Evolutionary conservation across 441 rosid species (phyloP).

Genomic region (Daphne laureola): DNA sequence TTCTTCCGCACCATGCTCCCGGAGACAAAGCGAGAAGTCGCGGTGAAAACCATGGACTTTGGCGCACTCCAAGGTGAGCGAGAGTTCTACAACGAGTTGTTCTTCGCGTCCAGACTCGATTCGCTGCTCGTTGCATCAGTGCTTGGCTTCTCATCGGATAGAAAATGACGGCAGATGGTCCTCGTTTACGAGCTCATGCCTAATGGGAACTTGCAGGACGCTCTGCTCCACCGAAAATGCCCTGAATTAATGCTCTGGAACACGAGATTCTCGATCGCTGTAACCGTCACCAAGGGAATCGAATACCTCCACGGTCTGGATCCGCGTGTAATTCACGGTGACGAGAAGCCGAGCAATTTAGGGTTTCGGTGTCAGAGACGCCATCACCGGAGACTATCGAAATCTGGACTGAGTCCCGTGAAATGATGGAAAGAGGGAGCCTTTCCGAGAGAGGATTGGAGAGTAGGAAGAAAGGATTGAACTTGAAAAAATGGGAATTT

Average conservation of each 20-base stretch:
- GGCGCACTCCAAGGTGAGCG: constrained; percentile 89
- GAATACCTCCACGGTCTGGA: constrained; percentile 58
- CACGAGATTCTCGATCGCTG: constrained; percentile 37
- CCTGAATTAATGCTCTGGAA: constrained; percentile 60
- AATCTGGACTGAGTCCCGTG: constrained; percentile 18
- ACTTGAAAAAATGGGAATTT: constrained; percentile 15
- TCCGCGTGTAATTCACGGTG: constrained; percentile 78
- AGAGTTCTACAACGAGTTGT: constrained; percentile 90
- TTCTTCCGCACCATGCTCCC: constrained; percentile 58
- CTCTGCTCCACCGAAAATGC: constrained; percentile 55
- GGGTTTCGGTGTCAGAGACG: constrained; percentile 17
- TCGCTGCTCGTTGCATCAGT: constrained; percentile 54
- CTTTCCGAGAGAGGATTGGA: constrained; percentile 30
- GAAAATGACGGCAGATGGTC: constrained; percentile 56
- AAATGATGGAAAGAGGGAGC: constrained; percentile 20
- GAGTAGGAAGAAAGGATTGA: constrained; percentile 23
- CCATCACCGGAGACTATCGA: constrained; percentile 36
- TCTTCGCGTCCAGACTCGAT: constrained; percentile 62
- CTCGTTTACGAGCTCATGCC: constrained; percentile 77
- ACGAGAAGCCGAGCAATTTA: constrained; percentile 70
- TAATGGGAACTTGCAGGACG: constrained; percentile 77
- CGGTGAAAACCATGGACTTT: constrained; percentile 85
- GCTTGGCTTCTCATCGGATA: constrained; percentile 63
- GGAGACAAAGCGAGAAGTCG: constrained; percentile 22
- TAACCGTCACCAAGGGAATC: constrained; percentile 62